Evolutionary conservation across 768 basidiomycete genomes (phyloP).

Genomic region (Ramaria rubella): DNA sequence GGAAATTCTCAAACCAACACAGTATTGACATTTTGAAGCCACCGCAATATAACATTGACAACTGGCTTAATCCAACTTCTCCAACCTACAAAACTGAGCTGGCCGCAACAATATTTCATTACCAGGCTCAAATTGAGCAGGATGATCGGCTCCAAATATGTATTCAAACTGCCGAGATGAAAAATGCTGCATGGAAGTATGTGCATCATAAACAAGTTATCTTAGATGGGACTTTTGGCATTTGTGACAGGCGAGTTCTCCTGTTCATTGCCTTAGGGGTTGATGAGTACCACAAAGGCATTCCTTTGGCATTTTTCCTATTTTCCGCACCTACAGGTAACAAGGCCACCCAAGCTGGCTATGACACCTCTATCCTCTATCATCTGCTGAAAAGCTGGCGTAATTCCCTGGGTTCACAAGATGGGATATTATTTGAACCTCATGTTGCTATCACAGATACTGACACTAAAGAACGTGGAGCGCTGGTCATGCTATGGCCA

Average conservation of each 20-base stretch:
- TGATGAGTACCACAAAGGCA: constrained; percentile 16
- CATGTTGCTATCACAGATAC: too few species aligned
- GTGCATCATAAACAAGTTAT: constrained; percentile 17
- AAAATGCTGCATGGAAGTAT: constrained; percentile 18
- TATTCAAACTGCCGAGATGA: constrained; percentile 22
- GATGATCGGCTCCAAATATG: constrained; percentile 26
- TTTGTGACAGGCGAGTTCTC: constrained; percentile 18
- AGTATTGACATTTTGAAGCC: constrained; percentile 12
- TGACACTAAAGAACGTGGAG: too few species aligned
- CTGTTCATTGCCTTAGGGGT: constrained; percentile 30
- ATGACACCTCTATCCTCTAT: constrained; percentile 22
- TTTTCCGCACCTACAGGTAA: constrained; percentile 22
- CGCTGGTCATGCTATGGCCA: too few species aligned
- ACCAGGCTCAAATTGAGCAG: constrained; percentile 15
- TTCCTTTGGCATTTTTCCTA: neutral
- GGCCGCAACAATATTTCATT: constrained; percentile 22
- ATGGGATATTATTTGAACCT: too few species aligned
- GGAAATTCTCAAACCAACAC: constrained; percentile 14
- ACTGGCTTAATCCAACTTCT: constrained; percentile 22
- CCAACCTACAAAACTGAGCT: constrained; percentile 15
- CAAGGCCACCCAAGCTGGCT: neutral
- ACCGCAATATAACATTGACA: constrained; percentile 19
- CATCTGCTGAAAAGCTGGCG: too few species aligned
- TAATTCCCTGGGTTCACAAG: too few species aligned
- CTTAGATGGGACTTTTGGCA: constrained; percentile 21